Percentiles rank a stretch among this genome's conserved stretches.
Conservation (phyloP, 2,329 filamentous ascomycete genomes). For the Arthrobotrys megalospora region DNA sequence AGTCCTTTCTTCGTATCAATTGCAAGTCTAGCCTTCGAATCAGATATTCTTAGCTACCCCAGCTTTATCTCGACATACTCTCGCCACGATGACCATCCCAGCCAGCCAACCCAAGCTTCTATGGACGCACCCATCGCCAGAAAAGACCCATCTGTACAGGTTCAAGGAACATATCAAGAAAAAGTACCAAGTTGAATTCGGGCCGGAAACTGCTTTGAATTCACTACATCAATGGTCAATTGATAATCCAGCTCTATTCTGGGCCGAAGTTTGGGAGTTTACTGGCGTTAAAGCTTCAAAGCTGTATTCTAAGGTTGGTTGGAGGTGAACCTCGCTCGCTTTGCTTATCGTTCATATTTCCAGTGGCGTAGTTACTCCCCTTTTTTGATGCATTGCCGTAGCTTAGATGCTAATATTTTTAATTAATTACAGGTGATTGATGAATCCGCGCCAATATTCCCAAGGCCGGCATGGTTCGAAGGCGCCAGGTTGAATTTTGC, state of each 20-base stretch:
- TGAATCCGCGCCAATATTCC: conserved; percentile 80
- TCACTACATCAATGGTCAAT: conserved; percentile 90
- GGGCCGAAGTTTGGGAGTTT: conserved; percentile 88
- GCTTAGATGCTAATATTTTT: not conserved
- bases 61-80: not conserved
- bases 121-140: conserved; percentile 63
- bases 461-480: conserved; percentile 87
- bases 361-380: not conserved
- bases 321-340: conserved; percentile 52
- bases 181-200: conserved; percentile 75
- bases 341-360: conserved; percentile 27
- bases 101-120: conserved; percentile 51
- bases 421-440: conserved; percentile 76
- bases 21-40: not conserved
- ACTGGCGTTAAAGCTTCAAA: conserved; percentile 80
- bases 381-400: not conserved
- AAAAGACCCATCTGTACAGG: conserved; percentile 62
- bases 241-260: conserved; percentile 81
- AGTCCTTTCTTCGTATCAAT: not conserved
- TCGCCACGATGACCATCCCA: conserved; percentile 43
- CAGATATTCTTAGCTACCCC: conserved; percentile 3
- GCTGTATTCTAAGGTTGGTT: conserved; percentile 74
- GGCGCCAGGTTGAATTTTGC: conserved; percentile 89
- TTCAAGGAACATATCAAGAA: conserved; percentile 63
- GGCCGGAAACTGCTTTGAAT: conserved; percentile 74